Conservation (phyloP, 1,284 basidiomycete species). For the Leucoagaricus sp. region DNA sequence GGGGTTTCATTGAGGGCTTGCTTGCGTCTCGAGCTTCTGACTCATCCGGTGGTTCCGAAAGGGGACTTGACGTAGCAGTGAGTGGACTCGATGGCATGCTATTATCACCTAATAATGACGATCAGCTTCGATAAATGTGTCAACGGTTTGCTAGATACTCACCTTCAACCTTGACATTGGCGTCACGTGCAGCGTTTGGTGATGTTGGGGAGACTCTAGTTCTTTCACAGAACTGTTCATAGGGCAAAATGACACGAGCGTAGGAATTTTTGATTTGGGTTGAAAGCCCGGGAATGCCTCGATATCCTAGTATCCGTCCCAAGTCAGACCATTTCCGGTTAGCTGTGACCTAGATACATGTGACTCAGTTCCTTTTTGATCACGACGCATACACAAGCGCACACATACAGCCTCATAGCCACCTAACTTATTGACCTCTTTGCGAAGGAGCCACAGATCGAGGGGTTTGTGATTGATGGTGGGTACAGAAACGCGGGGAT, state of each 20-base stretch:
- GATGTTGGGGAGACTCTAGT: conserved; percentile 67
- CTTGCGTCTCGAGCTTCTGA: conserved; percentile 54
- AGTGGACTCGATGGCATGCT: conserved; percentile 72
- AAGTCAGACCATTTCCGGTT: conserved; percentile 87
- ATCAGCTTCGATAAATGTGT: conserved; percentile 20
- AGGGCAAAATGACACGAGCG: conserved; percentile 88
- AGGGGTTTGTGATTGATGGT: conserved; percentile 90
- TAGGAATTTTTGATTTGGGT: conserved; percentile 92
- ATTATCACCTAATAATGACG: conserved; percentile 34
- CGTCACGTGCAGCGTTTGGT: conserved; percentile 37
- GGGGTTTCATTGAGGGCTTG: conserved; percentile 35
- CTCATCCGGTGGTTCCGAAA: conserved; percentile 79
- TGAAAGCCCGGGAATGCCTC: conserved; percentile 79
- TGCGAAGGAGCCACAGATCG: conserved; percentile 91
- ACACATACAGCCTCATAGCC: conserved; percentile 80
- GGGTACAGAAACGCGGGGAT: conserved; percentile 85
- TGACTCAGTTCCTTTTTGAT: conserved; percentile 20
- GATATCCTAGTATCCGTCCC: conserved; percentile 80
- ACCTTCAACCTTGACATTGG: conserved; percentile 42
- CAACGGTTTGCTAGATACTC: conserved; percentile 40
- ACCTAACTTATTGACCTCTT: conserved; percentile 87
- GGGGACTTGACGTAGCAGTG: conserved; percentile 70
- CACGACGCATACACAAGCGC: conserved; percentile 20
- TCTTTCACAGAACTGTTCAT: conserved; percentile 86
- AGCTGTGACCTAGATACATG: conserved; percentile 62